Conservation (phyloP, 2,329 filamentous ascomycete genomes). For the Talaromyces funiculosus region DNA sequence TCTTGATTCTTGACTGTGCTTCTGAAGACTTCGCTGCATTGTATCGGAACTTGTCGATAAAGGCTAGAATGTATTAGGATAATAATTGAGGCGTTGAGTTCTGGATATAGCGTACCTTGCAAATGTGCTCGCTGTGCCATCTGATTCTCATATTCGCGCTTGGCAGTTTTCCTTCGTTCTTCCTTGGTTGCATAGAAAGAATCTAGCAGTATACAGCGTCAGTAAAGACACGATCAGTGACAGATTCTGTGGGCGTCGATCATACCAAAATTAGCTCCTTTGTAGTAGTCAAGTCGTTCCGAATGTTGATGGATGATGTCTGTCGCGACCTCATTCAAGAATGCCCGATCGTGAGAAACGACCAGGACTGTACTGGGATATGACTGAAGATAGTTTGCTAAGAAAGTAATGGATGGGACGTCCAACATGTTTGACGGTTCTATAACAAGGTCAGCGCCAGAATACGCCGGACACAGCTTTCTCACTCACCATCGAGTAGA, state of each 20-base stretch:
- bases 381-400: constrained; percentile 86
- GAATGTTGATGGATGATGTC: constrained; percentile 99
- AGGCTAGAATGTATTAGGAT: constrained; percentile 47
- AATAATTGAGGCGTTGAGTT: not conserved
- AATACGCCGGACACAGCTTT: not conserved
- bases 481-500: constrained; percentile 65
- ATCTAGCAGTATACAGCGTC: constrained; percentile 43
- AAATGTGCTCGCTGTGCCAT: constrained; percentile 90
- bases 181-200: constrained; percentile 97
- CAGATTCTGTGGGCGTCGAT: constrained; percentile 12
- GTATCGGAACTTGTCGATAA: constrained; percentile 99
- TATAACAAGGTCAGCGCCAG: constrained; percentile 23
- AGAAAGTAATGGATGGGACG: constrained; percentile 97
- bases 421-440: constrained; percentile 99
- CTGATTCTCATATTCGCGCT: constrained; percentile 97
- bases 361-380: constrained; percentile 95
- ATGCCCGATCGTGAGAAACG: constrained; percentile 97
- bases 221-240: not conserved
- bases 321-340: constrained; percentile 97
- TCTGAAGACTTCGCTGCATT: constrained; percentile 98
- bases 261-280: constrained; percentile 79
- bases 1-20: constrained; percentile 98
- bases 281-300: constrained; percentile 96
- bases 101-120: constrained; percentile 49
- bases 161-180: constrained; percentile 91